These are phyloP conservation scores for Cucurbita pepo DNA, from an alignment of 306 rosid species.

Conservation along the genomic window DNA sequence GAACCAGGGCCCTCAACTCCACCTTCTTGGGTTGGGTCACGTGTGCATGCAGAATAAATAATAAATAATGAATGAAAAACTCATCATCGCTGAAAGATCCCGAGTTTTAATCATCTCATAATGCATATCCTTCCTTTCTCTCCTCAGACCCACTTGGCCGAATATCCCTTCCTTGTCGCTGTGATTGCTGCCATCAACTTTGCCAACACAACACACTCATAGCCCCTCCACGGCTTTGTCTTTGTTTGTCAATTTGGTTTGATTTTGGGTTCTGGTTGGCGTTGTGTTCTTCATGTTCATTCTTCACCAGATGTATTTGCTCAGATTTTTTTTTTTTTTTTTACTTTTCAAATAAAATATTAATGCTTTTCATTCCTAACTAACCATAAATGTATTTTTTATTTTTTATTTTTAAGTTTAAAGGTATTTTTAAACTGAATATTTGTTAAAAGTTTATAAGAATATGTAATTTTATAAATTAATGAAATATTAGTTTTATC, in stretches of 20 bases:
- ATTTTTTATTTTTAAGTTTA: too few relatives aligned
- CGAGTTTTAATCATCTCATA: too few relatives aligned
- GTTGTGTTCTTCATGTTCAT: neutral
- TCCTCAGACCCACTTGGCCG: neutral
- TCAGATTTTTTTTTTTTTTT: too few relatives aligned
- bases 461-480: too few relatives aligned
- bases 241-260: neutral
- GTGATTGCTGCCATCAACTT: neutral
- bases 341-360: too few relatives aligned
- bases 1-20: neutral
- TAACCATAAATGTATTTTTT: too few relatives aligned
- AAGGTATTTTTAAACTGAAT: too few relatives aligned
- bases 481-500: too few relatives aligned
- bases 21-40: neutral
- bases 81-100: too few relatives aligned
- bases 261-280: neutral
- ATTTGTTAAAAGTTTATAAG: too few relatives aligned
- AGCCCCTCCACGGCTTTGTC: neutral
- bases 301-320: neutral
- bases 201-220: neutral
- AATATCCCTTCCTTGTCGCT: neutral
- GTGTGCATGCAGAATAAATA: neutral
- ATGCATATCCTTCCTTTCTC: neutral
- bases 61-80: neutral
- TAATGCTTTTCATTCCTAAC: too few relatives aligned